These are phyloP conservation scores for Citrus sp. DNA, from an alignment of 345 rosid species.

Conservation along the genomic window DNA sequence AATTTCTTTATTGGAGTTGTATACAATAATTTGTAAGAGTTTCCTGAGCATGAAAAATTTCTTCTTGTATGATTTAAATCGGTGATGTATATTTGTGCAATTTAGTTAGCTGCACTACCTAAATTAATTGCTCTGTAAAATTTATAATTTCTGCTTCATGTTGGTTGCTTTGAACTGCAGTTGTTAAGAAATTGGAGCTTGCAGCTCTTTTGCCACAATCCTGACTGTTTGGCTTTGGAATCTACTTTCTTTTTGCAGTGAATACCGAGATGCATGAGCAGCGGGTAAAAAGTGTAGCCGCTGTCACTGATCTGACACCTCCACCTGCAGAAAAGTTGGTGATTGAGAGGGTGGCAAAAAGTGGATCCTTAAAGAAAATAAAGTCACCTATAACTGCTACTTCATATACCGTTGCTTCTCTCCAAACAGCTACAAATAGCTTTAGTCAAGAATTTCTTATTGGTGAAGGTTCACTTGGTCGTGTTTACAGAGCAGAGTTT, in stretches of 20 bases:
- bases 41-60: background rate
- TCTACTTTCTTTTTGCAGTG: slow-evolving; percentile 27
- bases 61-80: background rate
- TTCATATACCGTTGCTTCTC: slow-evolving; percentile 75
- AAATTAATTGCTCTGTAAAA: background rate
- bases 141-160: background rate
- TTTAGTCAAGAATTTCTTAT: slow-evolving; percentile 86
- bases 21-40: background rate
- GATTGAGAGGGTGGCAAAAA: slow-evolving; percentile 60
- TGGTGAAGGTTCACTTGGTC: slow-evolving; percentile 98
- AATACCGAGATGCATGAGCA: slow-evolving; percentile 58
- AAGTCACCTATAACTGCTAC: slow-evolving; percentile 81
- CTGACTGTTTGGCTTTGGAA: slow-evolving; percentile 5
- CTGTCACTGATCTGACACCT: slow-evolving; percentile 68
- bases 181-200: slow-evolving; percentile 5
- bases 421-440: slow-evolving; percentile 89
- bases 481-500: slow-evolving; percentile 92
- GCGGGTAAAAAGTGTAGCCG: slow-evolving; percentile 58
- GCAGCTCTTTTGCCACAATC: background rate
- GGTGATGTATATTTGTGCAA: background rate
- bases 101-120: background rate
- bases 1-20: background rate
- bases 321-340: slow-evolving; percentile 67
- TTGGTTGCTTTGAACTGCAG: background rate
- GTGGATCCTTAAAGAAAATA: slow-evolving; percentile 63